Conservation (phyloP, 129 eudicot species). For the Dittrichia graveolens region DNA sequence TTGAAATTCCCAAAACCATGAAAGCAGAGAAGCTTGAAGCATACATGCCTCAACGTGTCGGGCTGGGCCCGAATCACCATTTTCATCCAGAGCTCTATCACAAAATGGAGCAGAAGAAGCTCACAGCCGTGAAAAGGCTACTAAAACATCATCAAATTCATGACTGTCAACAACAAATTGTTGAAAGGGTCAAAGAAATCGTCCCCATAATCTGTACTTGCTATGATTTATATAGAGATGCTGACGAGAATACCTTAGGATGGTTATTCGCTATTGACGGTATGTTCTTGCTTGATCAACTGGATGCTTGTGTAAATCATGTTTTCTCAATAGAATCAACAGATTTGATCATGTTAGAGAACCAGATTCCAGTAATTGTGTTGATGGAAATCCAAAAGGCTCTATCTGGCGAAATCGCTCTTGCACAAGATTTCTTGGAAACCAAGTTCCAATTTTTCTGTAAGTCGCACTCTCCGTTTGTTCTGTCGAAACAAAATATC, state of each 20-base stretch:
- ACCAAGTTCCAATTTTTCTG: constrained; percentile 20
- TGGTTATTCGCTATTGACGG: constrained; percentile 47
- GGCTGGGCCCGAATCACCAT: constrained; percentile 48
- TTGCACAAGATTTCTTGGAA: constrained; percentile 6
- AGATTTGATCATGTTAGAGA: constrained; percentile 51
- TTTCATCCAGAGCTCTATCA: constrained; percentile 38
- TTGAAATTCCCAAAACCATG: constrained; percentile 33
- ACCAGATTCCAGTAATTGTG: constrained; percentile 42
- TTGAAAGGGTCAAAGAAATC: constrained; percentile 26
- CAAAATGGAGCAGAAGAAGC: constrained; percentile 35
- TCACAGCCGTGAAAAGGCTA: constrained; percentile 31
- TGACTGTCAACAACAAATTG: constrained; percentile 16
- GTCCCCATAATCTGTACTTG: constrained; percentile 26
- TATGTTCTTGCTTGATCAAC: constrained; percentile 33
- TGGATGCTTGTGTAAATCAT: constrained; percentile 5
- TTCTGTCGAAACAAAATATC: constrained; percentile 1
- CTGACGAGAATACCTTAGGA: constrained; percentile 32
- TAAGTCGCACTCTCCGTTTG: constrained; percentile 8
- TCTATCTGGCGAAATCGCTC: neutral
- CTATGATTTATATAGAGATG: constrained; percentile 33
- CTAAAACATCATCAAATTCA: neutral
- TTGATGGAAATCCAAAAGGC: constrained; percentile 33
- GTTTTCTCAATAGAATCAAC: neutral
- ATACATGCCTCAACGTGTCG: constrained; percentile 36
- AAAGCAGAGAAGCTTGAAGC: constrained; percentile 30